Evolutionary conservation across 202 grass and related monocot species (phyloP).

Genomic region (Eragrostis tef): DNA sequence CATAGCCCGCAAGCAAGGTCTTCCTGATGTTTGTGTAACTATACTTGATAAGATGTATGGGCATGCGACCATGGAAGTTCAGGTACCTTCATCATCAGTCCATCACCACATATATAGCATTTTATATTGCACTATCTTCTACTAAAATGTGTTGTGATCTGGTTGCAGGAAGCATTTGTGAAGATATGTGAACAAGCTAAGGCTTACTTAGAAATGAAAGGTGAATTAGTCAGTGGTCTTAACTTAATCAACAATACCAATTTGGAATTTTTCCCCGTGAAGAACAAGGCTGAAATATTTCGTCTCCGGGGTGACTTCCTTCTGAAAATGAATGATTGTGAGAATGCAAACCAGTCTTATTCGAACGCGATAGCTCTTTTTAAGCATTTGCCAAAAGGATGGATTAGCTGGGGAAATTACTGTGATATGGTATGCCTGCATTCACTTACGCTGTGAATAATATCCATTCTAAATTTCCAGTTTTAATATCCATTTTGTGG

Average conservation of each 20-base stretch:
- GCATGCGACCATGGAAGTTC: conserved; percentile 99
- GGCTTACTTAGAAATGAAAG: conserved; percentile 97
- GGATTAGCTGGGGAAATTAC: conserved; percentile 99
- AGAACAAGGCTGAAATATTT: conserved; percentile 98
- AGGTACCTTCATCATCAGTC: conserved; percentile 65
- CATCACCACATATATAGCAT: conserved; percentile 18
- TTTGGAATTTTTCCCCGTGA: conserved; percentile 95
- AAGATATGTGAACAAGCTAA: conserved; percentile 99
- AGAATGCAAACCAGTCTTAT: conserved; percentile 73
- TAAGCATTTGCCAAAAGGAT: conserved; percentile 98
- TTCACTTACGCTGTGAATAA: conserved; percentile 30
- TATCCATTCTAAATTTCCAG: conserved; percentile 18
- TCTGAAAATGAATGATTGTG: conserved; percentile 83
- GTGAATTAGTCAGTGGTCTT: conserved; percentile 86
- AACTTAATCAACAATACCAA: conserved; percentile 96
- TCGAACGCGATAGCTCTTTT: conserved; percentile 86
- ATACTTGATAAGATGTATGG: conserved; percentile 99
- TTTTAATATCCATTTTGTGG: too few relatives aligned
- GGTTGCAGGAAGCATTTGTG: conserved; percentile 93
- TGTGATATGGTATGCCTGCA: conserved; percentile 86
- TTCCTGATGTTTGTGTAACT: conserved; percentile 95
- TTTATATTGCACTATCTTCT: conserved; percentile 25
- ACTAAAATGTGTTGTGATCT: conserved; percentile 35
- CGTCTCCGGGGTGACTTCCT: conserved; percentile 91
- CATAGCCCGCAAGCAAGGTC: conserved; percentile 94